phyloP scores from a whole-genome alignment of 176 grass and related monocot genomes.

The Zea mays region Zm-B73-REFERENCE-NAM-5.0 NC_050097.1:47982501-47983000 shows the following conservation, averaged over 20 bases:
- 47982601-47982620: constrained; percentile 47
- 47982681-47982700: constrained; percentile 51
- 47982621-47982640: constrained; percentile 70
- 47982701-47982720: neutral
- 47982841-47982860: neutral
- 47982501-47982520: neutral
- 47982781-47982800: constrained; percentile 46
- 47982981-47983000: neutral
- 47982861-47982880: neutral
- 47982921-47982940: constrained; percentile 28
- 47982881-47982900: constrained; percentile 26
- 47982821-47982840: neutral
- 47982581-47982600: constrained; percentile 31
- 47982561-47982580: constrained; percentile 23
- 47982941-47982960: neutral
- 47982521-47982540: neutral
- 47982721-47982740: constrained; percentile 17
- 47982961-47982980: constrained; percentile 1
- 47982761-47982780: constrained; percentile 20
- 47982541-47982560: constrained; percentile 69
- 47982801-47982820: constrained; percentile 9
- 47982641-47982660: constrained; percentile 74
- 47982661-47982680: constrained; percentile 70
- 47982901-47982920: neutral
- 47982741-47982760: constrained; percentile 15